Evolutionary conservation across 192 early-diverging fungal genomes (phyloP), one percentile per base, ranked within the genome.

Genomic region (Dimargaris verticillata): DNA sequence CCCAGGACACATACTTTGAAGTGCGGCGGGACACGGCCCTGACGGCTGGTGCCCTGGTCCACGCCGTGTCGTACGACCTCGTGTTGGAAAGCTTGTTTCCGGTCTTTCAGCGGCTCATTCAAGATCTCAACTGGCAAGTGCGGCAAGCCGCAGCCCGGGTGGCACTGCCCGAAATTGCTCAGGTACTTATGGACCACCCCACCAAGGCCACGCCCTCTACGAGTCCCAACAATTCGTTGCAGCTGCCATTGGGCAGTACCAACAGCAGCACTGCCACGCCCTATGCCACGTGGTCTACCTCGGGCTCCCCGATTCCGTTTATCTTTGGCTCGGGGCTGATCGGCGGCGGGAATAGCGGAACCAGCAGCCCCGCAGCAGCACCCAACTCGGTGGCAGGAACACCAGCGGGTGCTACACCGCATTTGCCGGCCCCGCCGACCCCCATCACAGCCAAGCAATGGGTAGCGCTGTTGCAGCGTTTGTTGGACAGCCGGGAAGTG

Each of bases 1-100:
- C 69, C n/a, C 58, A 63, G 45, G 71, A 72, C 60, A 38, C 44
- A 33, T 60, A 64, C 17, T 76, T 71, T 33, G 74, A 76, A 58
- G 71, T 76, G 59, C 66, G 74, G 20, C 74, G 74, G 50, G 74
- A 76, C 51, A 70, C 74, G 0, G 74, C 74, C 3, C 66, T 72
- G 0, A 69, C 72, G 12, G 61, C 73, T 22, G 74, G 74, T 20
- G 68, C 66, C 25, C 63, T 76, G 53, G 68, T 71, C 22, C 62
- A 63, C 44, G 74, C 74, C 7, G 66, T 76, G 14, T 76, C 74
- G 33, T 43, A 38, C 13, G 74, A 70, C 17, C 29, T 76, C 63
- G 74, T 72, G 0, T 24, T 65, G 1, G 74, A 73, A 26, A 69
- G 73, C 29, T 64, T 76, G 18, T 76, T 68, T 28, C 69, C 66